Percentiles rank a stretch among this genome's conserved stretches.
Evolutionary conservation across 75 land plant genomes (phyloP).

Genomic region (Selaginella moellendorffii): DNA sequence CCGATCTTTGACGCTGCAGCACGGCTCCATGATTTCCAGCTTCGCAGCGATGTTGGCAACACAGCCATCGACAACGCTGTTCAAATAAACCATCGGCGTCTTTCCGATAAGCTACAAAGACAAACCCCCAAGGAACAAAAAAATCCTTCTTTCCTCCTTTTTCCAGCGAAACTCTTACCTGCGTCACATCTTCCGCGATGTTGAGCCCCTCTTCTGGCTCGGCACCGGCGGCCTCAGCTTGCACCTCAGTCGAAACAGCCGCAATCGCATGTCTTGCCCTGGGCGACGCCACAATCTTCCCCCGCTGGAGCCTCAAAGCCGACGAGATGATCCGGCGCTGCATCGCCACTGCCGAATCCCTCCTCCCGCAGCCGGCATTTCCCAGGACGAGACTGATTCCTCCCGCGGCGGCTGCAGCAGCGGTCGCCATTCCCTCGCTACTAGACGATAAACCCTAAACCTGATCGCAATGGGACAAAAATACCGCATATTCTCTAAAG

Average conservation of each 20-base stretch:
- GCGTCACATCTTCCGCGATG: constrained; percentile 26
- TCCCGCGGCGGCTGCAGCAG: no score
- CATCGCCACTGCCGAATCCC: no score
- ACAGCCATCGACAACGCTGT: constrained; percentile 65
- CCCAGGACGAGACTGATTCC: no score
- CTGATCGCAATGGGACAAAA: no score
- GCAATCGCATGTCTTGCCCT: constrained; percentile 4
- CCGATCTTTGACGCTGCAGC: constrained; percentile 97
- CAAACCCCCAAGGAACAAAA: not conserved
- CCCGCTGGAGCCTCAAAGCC: no score
- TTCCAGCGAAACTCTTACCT: constrained; percentile 10
- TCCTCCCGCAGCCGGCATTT: no score
- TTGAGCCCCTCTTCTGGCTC: constrained; percentile 14
- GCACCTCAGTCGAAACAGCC: not conserved
- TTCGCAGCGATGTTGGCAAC: constrained; percentile 88
- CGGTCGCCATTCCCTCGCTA: no score
- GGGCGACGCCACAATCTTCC: no score
- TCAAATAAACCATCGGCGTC: constrained; percentile 90
- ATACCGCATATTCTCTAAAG: no score
- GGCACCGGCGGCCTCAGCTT: not conserved
- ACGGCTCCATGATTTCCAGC: constrained; percentile 94
- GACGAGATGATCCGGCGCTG: no score
- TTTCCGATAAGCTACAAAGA: constrained; percentile 66
- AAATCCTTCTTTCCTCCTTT: no score
- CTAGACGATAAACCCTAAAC: no score